Percentiles rank a stretch among this genome's conserved stretches.
Conservation (phyloP, 768 basidiomycete species). For the Tulasnella sp. region DNA sequence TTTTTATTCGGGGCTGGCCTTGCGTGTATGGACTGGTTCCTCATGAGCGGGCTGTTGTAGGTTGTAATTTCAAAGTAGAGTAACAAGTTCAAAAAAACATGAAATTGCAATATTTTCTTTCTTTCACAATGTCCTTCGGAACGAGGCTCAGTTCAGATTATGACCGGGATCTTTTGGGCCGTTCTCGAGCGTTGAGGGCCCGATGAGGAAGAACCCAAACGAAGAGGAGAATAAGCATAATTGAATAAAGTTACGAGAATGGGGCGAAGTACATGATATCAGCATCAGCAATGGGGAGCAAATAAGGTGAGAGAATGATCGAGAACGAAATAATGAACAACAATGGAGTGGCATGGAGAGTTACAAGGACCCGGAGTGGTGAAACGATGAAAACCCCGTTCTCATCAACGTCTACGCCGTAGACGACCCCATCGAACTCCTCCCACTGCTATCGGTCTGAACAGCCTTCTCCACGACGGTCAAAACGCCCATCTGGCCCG, state of each 20-base stretch:
- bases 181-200: background rate
- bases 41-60: background rate
- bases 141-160: no score
- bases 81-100: background rate
- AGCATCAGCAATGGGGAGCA: background rate
- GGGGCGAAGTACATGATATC: background rate
- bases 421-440: background rate
- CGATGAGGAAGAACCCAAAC: background rate
- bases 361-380: no score
- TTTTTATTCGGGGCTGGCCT: background rate
- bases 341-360: no score
- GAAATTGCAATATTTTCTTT: background rate
- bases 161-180: no score
- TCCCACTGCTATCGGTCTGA: background rate
- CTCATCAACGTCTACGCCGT: no score
- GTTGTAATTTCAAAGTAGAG: background rate
- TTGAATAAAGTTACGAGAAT: background rate
- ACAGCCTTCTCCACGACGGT: background rate
- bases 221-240: background rate
- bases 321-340: no score
- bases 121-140: background rate
- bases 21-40: background rate
- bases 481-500: conserved; percentile 10
- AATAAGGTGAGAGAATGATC: background rate
- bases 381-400: no score